A percentile compares a stretch with the other conserved stretches of the same genome.
Evolutionary conservation across 768 basidiomycete genomes (phyloP).

Genomic region (Lentinula boryana): DNA sequence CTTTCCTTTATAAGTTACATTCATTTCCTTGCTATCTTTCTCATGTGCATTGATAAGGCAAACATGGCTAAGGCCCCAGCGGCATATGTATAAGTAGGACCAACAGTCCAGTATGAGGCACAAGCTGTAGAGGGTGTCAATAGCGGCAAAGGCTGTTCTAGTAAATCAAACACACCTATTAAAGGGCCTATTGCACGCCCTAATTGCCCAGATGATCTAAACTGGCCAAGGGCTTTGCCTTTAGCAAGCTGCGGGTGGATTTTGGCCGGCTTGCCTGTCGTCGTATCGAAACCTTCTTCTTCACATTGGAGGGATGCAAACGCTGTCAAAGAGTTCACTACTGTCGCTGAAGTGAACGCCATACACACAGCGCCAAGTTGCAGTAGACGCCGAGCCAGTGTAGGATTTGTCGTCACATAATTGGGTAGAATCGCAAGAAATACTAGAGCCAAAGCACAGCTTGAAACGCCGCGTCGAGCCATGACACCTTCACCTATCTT

Average conservation of each 20-base stretch:
- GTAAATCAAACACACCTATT: conserved; percentile 48
- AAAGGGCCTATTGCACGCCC: conserved; percentile 91
- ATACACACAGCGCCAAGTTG: conserved; percentile 75
- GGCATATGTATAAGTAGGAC: conserved; percentile 72
- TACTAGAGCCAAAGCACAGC: conserved; percentile 65
- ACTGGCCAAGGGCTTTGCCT: conserved; percentile 78
- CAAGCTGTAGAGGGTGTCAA: conserved; percentile 47
- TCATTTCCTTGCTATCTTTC: conserved; percentile 33
- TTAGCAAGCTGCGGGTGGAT: conserved; percentile 70
- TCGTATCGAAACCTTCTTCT: conserved; percentile 50
- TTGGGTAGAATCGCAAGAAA: conserved; percentile 69
- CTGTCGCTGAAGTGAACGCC: conserved; percentile 93
- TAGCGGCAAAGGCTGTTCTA: not conserved
- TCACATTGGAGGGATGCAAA: conserved; percentile 90
- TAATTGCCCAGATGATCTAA: conserved; percentile 91
- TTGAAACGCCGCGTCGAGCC: conserved; percentile 73
- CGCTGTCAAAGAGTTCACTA: conserved; percentile 89
- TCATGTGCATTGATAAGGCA: conserved; percentile 53
- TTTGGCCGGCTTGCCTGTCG: conserved; percentile 47
- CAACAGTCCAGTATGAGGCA: conserved; percentile 85
- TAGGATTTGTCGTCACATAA: conserved; percentile 34
- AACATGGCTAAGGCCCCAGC: conserved; percentile 62
- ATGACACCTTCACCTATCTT: conserved; percentile 76
- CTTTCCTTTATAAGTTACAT: conserved; percentile 14
- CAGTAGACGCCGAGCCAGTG: conserved; percentile 45